Percentiles rank a stretch among this genome's conserved stretches.
Evolutionary conservation across 2,329 filamentous ascomycete genomes (phyloP).

Genomic region (Penicillium sp.): DNA sequence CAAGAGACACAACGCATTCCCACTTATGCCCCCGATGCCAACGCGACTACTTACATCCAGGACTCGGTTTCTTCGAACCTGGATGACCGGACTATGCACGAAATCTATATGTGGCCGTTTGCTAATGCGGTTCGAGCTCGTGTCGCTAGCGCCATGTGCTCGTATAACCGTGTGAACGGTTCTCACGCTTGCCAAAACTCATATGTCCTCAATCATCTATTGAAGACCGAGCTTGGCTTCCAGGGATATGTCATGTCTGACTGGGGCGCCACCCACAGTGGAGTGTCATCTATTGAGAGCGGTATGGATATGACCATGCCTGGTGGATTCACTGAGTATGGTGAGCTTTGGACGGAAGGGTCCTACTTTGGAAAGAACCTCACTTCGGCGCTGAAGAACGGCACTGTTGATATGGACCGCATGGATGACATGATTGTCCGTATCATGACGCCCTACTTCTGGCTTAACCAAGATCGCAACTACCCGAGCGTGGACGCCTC

Average conservation of each 20-base stretch:
- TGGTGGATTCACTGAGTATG: conserved; percentile 47
- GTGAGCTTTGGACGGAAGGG: conserved; percentile 13
- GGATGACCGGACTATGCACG: conserved; percentile 73
- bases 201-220: conserved; percentile 69
- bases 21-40: conserved; percentile 3
- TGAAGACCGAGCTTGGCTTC: conserved; percentile 79
- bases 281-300: conserved; percentile 65
- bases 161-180: conserved; percentile 69
- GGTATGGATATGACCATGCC: conserved; percentile 90
- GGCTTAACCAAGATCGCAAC: conserved; percentile 47
- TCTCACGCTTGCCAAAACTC: conserved; percentile 79
- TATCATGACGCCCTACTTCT: conserved; percentile 52
- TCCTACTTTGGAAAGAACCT: conserved; percentile 38
- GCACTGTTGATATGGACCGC: conserved; percentile 56
- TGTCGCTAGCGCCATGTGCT: conserved; percentile 55
- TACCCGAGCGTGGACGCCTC: conserved; percentile 40
- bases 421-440: conserved; percentile 62
- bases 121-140: conserved; percentile 69
- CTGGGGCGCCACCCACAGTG: conserved; percentile 74
- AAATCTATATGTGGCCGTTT: conserved; percentile 78
- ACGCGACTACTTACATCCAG: conserved; percentile 8
- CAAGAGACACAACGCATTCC: conserved; percentile 37
- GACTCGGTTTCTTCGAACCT: conserved; percentile 5
- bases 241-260: conserved; percentile 81
- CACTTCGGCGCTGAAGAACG: conserved; percentile 59